These are phyloP conservation scores for Globomyces pollinis-pini DNA, from an alignment of 192 early-diverging fungal species.

Conservation along the genomic window DNA sequence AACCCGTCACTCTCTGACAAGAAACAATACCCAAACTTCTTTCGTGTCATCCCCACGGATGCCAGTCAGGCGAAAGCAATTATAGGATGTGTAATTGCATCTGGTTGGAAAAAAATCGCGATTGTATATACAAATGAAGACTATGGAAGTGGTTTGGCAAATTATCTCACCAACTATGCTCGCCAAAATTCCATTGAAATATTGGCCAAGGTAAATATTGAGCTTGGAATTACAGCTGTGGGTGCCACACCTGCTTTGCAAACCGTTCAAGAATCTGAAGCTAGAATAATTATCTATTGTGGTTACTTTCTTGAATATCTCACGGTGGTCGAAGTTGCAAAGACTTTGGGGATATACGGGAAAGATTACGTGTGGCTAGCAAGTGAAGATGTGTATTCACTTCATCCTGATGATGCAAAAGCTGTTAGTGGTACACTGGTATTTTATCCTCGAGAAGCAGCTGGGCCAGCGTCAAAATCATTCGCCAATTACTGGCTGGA, in stretches of 20 bases:
- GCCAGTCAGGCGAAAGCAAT: conserved; percentile 17
- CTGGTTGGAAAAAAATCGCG: conserved; percentile 15
- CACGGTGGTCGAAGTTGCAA: background rate
- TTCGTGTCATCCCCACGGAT: conserved; percentile 27
- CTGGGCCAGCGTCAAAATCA: background rate
- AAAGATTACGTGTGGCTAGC: conserved; percentile 6
- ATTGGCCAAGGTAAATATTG: background rate
- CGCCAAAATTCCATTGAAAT: background rate
- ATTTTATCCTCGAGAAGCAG: background rate
- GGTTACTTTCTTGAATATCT: background rate
- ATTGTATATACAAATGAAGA: conserved; percentile 7
- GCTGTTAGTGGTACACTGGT: background rate
- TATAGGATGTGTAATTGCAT: conserved; percentile 5
- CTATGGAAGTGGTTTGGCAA: conserved; percentile 8
- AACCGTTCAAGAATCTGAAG: background rate
- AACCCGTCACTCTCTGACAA: conserved; percentile 13
- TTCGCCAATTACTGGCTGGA: conserved; percentile 3
- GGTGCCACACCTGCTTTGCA: background rate
- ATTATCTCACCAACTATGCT: background rate
- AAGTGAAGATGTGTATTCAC: background rate
- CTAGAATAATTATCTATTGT: conserved; percentile 9
- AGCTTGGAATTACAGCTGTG: background rate
- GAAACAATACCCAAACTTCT: conserved; percentile 29
- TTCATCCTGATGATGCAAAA: background rate
- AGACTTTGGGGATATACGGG: background rate